Conservation (phyloP, 257 asterid genomes). For the Perilla frutescens region DNA sequence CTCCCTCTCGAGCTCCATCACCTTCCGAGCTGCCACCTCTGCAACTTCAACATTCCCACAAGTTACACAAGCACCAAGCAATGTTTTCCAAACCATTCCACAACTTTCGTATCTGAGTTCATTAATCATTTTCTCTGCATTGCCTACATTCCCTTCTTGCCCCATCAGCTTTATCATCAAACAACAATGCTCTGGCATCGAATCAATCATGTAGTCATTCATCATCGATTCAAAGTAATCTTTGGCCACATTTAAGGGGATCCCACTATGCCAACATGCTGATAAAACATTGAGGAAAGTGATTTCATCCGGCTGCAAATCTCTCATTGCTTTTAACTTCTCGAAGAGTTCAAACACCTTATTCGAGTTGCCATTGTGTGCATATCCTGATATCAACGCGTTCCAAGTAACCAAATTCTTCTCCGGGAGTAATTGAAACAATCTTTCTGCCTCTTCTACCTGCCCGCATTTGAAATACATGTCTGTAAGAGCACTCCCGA, state of each 20-base stretch:
- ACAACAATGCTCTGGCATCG: slow-evolving; percentile 72
- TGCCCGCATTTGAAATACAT: slow-evolving; percentile 87
- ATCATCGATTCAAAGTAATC: slow-evolving; percentile 48
- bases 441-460: slow-evolving; percentile 50
- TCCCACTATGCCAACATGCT: slow-evolving; percentile 64
- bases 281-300: slow-evolving; percentile 71
- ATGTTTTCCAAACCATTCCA: slow-evolving; percentile 67
- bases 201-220: slow-evolving; percentile 46
- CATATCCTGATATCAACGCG: slow-evolving; percentile 72
- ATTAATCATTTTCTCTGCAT: slow-evolving; percentile 59
- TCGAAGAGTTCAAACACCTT: slow-evolving; percentile 63
- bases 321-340: slow-evolving; percentile 42
- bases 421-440: slow-evolving; percentile 49
- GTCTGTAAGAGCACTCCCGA: slow-evolving; percentile 80
- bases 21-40: slow-evolving; percentile 58
- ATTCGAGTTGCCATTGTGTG: slow-evolving; percentile 54
- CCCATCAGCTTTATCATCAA: slow-evolving; percentile 75
- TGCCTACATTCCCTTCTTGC: slow-evolving; percentile 54
- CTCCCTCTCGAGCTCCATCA: slow-evolving; percentile 61
- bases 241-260: slow-evolving; percentile 47
- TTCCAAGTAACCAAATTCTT: slow-evolving; percentile 88
- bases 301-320: slow-evolving; percentile 59
- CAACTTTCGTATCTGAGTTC: slow-evolving; percentile 49
- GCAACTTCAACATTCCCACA: slow-evolving; percentile 57
- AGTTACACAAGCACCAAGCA: slow-evolving; percentile 60